These are phyloP conservation scores for Alternaria rosae DNA, from an alignment of 2,329 filamentous ascomycete genomes.

Conservation along the genomic window DNA sequence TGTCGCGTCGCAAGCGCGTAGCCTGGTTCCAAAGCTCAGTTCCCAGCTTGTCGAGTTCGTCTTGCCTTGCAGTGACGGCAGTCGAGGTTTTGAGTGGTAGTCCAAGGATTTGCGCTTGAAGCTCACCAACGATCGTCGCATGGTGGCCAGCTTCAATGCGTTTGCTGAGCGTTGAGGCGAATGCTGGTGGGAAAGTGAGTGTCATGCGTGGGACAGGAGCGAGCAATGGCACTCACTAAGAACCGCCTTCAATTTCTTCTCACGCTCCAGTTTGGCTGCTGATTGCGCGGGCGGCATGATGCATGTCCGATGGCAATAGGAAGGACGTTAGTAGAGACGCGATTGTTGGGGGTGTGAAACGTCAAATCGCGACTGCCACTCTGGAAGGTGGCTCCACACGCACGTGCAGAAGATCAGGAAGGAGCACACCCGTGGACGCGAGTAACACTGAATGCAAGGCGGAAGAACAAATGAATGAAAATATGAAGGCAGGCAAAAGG, in stretches of 20 bases:
- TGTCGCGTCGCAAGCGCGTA: constrained; percentile 57
- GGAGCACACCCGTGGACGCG: neutral
- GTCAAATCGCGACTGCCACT: neutral
- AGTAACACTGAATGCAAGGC: neutral
- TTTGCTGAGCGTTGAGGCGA: constrained; percentile 38
- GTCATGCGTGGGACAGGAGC: neutral
- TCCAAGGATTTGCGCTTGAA: constrained; percentile 54
- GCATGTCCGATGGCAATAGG: too few species aligned
- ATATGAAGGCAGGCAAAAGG: neutral
- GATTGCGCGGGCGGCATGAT: constrained; percentile 35
- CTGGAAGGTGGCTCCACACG: neutral
- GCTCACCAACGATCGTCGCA: constrained; percentile 36
- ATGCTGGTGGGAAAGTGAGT: constrained; percentile 37
- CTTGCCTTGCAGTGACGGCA: constrained; percentile 45
- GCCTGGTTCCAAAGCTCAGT: constrained; percentile 72
- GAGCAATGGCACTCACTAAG: constrained; percentile 31
- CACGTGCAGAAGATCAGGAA: neutral
- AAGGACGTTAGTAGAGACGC: too few species aligned
- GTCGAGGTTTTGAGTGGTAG: constrained; percentile 41
- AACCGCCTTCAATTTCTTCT: constrained; percentile 45
- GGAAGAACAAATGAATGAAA: neutral
- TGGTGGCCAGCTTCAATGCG: constrained; percentile 31
- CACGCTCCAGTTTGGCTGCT: constrained; percentile 40
- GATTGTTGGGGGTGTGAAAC: neutral
- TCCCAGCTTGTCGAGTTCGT: constrained; percentile 64